These are phyloP conservation scores for Jacaranda mimosifolia DNA, from an alignment of 257 asterid species.

Conservation along the genomic window DNA sequence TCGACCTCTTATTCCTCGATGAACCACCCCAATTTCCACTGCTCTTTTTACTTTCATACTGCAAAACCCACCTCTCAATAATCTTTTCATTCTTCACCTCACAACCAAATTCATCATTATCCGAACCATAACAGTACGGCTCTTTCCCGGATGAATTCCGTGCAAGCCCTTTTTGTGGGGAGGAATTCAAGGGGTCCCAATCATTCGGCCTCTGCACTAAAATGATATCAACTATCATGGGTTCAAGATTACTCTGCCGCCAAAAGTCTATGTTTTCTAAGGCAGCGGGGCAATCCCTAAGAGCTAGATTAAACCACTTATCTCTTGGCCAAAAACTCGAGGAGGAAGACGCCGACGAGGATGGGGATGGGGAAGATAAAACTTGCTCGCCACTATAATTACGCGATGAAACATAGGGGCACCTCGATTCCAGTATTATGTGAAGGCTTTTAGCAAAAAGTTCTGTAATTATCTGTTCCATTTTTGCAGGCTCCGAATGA, in stretches of 20 bases:
- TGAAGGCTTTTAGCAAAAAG: conserved; percentile 90
- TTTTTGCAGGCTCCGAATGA: conserved; percentile 77
- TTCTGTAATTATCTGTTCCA: conserved; percentile 91
- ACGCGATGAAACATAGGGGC: conserved; percentile 84
- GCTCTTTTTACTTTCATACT: conserved; percentile 75
- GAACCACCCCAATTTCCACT: conserved; percentile 47
- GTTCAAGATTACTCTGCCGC: conserved; percentile 84
- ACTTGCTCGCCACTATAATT: conserved; percentile 83
- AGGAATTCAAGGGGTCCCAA: conserved; percentile 66
- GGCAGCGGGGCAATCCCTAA: conserved; percentile 88
- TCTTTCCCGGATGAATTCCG: conserved; percentile 55
- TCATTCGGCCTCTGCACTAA: conserved; percentile 60
- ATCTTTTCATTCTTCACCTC: conserved; percentile 63
- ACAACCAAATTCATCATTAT: conserved; percentile 60
- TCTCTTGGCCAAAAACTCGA: conserved; percentile 82
- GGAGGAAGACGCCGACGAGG: conserved; percentile 74
- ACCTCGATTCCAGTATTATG: conserved; percentile 87
- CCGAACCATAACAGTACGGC: conserved; percentile 54
- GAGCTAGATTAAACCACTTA: conserved; percentile 87
- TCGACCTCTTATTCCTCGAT: conserved; percentile 61
- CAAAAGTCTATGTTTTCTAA: conserved; percentile 87
- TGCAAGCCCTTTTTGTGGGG: conserved; percentile 47
- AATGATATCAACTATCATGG: conserved; percentile 84
- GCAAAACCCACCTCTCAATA: conserved; percentile 90
- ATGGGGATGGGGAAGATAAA: conserved; percentile 70